Evolutionary conservation across 306 rosid species (phyloP).

Genomic region (Prunus mira): DNA sequence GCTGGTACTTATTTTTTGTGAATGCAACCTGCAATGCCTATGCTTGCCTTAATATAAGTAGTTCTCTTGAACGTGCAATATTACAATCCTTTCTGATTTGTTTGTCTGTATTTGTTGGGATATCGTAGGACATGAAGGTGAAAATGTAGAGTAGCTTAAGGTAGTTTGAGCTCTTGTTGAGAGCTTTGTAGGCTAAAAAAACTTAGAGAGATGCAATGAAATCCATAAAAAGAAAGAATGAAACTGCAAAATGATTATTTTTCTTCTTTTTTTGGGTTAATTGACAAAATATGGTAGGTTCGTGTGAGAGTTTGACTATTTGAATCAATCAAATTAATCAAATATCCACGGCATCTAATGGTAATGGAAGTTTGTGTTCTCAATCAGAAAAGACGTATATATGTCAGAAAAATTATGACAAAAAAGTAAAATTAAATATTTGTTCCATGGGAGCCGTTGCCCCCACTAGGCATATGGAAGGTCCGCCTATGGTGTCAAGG

Average conservation of each 20-base stretch:
- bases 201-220: not conserved
- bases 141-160: not conserved
- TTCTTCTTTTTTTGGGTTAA: not conserved
- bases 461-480: not conserved
- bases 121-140: not conserved
- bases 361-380: not conserved
- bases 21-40: not conserved
- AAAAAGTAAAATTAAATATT: not conserved
- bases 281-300: not conserved
- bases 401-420: not conserved
- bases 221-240: not conserved
- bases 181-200: not conserved
- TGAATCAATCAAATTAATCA: not conserved
- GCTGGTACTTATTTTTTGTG: not conserved
- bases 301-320: constrained; percentile 4
- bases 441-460: not conserved
- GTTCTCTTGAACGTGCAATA: not conserved
- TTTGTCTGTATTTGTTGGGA: not conserved
- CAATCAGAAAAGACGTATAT: not conserved
- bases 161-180: not conserved
- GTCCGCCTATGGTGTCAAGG: not conserved
- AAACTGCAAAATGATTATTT: not conserved
- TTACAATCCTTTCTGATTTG: not conserved
- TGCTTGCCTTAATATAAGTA: not conserved
- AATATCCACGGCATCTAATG: not conserved